These are phyloP conservation scores for Ogataea hybrid DNA, from an alignment of 1,139 yeast genomes.

Conservation along the genomic window DNA sequence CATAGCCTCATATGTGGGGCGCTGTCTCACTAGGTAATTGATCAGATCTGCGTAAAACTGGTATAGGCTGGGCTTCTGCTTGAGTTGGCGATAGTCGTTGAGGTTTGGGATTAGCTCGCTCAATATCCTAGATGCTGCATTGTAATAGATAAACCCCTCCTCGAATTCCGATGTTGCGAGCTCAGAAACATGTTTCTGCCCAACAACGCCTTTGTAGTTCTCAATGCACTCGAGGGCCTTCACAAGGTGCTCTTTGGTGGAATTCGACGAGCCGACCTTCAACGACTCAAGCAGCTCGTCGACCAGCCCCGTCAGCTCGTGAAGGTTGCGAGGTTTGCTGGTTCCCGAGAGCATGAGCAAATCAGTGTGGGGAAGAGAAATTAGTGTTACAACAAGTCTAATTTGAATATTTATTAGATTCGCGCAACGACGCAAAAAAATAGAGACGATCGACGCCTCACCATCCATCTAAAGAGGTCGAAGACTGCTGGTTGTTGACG, in stretches of 20 bases:
- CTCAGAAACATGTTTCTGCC: slow-evolving; percentile 4
- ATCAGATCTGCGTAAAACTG: slow-evolving; percentile 23
- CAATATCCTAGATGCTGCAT: slow-evolving; percentile 25
- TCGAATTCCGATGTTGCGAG: slow-evolving; percentile 11
- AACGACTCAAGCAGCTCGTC: slow-evolving; percentile 23
- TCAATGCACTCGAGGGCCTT: slow-evolving; percentile 28
- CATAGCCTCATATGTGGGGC: slow-evolving; percentile 18
- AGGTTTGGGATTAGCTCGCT: slow-evolving; percentile 25
- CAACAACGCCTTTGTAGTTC: slow-evolving; percentile 18
- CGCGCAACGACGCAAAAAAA: slow-evolving; percentile 4
- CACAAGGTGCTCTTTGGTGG: slow-evolving; percentile 20
- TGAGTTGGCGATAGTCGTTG: slow-evolving; percentile 15
- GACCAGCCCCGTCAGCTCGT: slow-evolving; percentile 21
- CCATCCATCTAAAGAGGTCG: slow-evolving; percentile 22
- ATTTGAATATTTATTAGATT: background rate
- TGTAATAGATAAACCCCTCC: slow-evolving; percentile 25
- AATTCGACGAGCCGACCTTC: slow-evolving; percentile 4
- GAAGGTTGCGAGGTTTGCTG: slow-evolving; percentile 15
- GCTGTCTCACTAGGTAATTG: slow-evolving; percentile 19
- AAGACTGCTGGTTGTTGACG: slow-evolving; percentile 17
- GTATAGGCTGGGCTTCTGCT: slow-evolving; percentile 12
- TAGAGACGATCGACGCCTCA: slow-evolving; percentile 11
- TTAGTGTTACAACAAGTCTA: background rate
- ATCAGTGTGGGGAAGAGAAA: background rate
- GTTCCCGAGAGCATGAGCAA: slow-evolving; percentile 12